Evolutionary conservation across 2,329 filamentous ascomycete species (phyloP), one percentile per base, ranked within the genome.

Genomic region (Talaromyces pinophilus): DNA sequence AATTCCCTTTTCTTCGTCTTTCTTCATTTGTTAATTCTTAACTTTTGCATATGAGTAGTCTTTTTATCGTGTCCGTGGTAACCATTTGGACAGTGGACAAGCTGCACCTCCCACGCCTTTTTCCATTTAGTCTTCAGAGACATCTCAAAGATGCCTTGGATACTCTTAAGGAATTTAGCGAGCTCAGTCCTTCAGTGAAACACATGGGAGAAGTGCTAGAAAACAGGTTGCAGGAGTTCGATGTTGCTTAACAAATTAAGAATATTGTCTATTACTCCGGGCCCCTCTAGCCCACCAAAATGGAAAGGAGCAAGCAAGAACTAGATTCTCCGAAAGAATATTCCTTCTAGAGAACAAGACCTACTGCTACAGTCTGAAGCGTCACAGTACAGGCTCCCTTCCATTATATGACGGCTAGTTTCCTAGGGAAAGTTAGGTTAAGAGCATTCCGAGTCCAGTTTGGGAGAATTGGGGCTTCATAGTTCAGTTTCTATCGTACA

Each of bases 161-260:
- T 44, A 59, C 33, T 17, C 55, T 42, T 11, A 59, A 59, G 55
- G 10, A 42, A 42, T 44, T 59, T 44, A 59, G 55, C 15, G 55
- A 59, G 35, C 55, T 59, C 28, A 59, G 35, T 35, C 55, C 55
- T 4, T 59, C 44, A 22, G 28, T 62, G n/a, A 52, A 52, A 62
- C 48, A 62, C 60, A 62, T 62, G 46, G 60, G 15, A 62, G 46
- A 62, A 54, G 44, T 62, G 44, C 42, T 62, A 40, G 60, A 62
- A 28, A 50, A 62, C 15, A 48, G 44, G 7, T 48, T 60, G 35
- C 30, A 60, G 33, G 38, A 55, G 52, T n/a, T 28, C 13, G 4
- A 55, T 19, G n/a, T 55, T 35, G 15, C 30, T 28, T 33, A 55
- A 55, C 15, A 30, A 19, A 17, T 55, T 13, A 46, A 46, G 10